These are phyloP conservation scores for Rhodamnia rubescens DNA, from an alignment of 345 rosid genomes.

Conservation along the genomic window DNA sequence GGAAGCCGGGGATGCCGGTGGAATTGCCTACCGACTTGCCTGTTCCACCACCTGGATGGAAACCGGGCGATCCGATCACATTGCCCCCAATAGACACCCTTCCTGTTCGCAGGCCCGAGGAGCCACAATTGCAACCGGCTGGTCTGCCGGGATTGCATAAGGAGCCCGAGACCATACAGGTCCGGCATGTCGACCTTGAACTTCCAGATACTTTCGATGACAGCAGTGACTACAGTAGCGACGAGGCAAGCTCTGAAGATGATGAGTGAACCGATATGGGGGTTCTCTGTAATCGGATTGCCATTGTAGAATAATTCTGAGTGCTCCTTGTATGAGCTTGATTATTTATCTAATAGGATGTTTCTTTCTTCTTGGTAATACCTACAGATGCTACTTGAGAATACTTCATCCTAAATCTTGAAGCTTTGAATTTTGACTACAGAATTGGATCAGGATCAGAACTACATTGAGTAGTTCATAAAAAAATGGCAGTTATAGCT, in stretches of 20 bases:
- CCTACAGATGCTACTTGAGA: not conserved
- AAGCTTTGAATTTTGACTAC: not conserved
- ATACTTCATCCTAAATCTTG: not conserved
- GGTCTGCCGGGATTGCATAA: constrained; percentile 48
- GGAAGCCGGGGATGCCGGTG: constrained; percentile 98
- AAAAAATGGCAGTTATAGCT: not conserved
- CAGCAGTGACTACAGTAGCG: constrained; percentile 52
- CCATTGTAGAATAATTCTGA: not conserved
- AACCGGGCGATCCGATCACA: constrained; percentile 78
- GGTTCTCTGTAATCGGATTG: not conserved
- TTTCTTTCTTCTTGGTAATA: not conserved
- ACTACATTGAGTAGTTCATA: not conserved
- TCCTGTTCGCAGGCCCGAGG: constrained; percentile 33
- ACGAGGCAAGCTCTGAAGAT: constrained; percentile 12
- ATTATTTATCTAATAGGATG: not conserved
- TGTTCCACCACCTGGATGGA: constrained; percentile 84
- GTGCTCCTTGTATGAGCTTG: not conserved
- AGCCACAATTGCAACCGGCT: constrained; percentile 32
- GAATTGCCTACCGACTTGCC: constrained; percentile 63
- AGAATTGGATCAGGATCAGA: not conserved
- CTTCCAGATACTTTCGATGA: constrained; percentile 59
- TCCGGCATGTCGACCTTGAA: constrained; percentile 78
- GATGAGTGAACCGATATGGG: constrained; percentile 4
- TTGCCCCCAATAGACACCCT: constrained; percentile 60
- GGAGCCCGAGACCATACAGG: constrained; percentile 65